Conservation (phyloP, 2,329 filamentous ascomycete genomes). For the Colletotrichum cordylinicola region DNA sequence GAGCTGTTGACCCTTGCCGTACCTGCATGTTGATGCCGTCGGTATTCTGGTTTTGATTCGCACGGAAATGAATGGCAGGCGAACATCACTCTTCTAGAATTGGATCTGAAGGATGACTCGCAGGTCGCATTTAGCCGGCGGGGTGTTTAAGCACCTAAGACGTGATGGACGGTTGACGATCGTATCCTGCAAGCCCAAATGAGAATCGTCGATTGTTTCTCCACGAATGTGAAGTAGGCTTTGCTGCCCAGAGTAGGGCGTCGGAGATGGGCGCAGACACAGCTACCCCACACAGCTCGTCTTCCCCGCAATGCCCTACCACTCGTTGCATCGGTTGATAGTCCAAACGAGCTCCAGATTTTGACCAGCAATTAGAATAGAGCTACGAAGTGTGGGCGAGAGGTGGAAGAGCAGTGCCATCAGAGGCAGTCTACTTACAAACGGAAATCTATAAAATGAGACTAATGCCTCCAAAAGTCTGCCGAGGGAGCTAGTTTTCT, state of each 20-base stretch:
- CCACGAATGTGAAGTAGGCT: not conserved
- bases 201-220: not conserved
- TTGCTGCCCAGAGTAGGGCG: not conserved
- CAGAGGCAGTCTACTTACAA: not conserved
- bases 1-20: not conserved
- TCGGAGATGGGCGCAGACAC: not conserved
- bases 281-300: not conserved
- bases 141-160: not conserved
- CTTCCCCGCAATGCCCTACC: not conserved
- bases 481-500: not conserved
- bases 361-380: not conserved
- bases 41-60: not conserved
- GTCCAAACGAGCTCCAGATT: not conserved
- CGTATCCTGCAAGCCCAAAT: not conserved
- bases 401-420: not conserved
- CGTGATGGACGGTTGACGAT: not conserved
- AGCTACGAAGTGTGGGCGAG: not conserved
- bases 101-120: not conserved
- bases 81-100: not conserved
- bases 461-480: not conserved
- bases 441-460: not conserved
- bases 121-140: not conserved
- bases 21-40: not conserved
- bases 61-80: not conserved
- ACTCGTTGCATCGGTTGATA: not conserved